Percentiles rank a stretch among this genome's conserved stretches.
Evolutionary conservation across 2,329 filamentous ascomycete genomes (phyloP).

Genomic region (Epichloe amarillans): DNA sequence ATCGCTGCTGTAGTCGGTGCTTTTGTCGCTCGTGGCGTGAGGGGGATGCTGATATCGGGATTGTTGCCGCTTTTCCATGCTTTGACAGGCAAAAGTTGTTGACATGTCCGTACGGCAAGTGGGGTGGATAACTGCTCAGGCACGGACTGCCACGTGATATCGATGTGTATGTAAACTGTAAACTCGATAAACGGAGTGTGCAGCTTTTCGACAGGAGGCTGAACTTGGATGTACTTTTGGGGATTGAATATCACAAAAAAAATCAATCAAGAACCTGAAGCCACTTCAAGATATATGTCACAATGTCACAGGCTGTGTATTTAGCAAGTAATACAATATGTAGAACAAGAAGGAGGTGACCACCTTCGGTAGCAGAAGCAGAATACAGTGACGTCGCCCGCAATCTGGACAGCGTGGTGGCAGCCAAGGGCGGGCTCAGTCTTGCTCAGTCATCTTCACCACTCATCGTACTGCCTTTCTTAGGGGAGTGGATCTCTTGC

Average conservation of each 20-base stretch:
- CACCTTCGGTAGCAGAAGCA: not conserved
- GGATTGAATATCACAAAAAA: not conserved
- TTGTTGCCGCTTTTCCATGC: not conserved
- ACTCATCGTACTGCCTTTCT: not conserved
- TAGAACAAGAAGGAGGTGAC: not conserved
- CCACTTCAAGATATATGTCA: not conserved
- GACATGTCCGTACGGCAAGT: constrained; percentile 1
- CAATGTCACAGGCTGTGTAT: not conserved
- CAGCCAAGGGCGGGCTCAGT: not conserved
- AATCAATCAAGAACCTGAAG: not conserved
- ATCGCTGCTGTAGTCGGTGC: not conserved
- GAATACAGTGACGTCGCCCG: not conserved
- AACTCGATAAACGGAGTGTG: not conserved
- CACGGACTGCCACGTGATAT: constrained; percentile 3
- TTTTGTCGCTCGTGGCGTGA: not conserved
- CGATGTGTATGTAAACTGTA: too few relatives aligned
- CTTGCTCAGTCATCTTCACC: not conserved
- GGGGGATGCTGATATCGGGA: not conserved
- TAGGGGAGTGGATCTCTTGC: constrained; percentile 12
- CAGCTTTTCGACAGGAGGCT: not conserved
- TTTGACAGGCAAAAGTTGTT: not conserved
- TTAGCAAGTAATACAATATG: not conserved
- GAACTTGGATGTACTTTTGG: not conserved
- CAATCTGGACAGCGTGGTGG: not conserved
- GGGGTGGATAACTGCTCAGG: not conserved